Conservation (phyloP, 331 rosid genomes). For the Quercus phellos region DNA sequence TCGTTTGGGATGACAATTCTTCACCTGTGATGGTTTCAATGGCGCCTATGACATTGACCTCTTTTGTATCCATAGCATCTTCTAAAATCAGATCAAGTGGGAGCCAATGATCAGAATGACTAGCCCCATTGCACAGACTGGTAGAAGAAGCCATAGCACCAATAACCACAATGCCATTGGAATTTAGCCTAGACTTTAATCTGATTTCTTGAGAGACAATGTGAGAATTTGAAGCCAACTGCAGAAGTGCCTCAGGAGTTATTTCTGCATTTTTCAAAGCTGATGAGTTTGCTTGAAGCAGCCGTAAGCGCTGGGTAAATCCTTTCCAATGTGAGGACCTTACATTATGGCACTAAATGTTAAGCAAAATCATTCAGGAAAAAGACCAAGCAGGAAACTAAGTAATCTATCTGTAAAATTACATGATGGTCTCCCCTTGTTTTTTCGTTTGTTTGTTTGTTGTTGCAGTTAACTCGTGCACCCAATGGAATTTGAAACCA, state of each 20-base stretch:
- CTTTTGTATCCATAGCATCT: slow-evolving; percentile 96
- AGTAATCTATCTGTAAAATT: not conserved
- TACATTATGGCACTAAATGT: slow-evolving; percentile 27
- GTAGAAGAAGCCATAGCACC: slow-evolving; percentile 73
- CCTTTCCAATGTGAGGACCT: slow-evolving; percentile 76
- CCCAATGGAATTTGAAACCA: not conserved
- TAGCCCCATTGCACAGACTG: slow-evolving; percentile 59
- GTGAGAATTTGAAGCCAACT: slow-evolving; percentile 48
- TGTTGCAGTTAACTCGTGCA: not conserved
- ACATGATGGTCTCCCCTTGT: not conserved
- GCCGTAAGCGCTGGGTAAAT: slow-evolving; percentile 55
- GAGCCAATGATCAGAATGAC: slow-evolving; percentile 83
- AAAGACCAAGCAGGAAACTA: not conserved
- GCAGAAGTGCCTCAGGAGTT: slow-evolving; percentile 52
- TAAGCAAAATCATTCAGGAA: slow-evolving; percentile 14
- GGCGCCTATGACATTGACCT: slow-evolving; percentile 79
- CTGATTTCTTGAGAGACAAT: slow-evolving; percentile 48
- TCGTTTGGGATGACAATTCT: not conserved
- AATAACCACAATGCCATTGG: slow-evolving; percentile 56
- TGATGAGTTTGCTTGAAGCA: slow-evolving; percentile 64
- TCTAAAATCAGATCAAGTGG: slow-evolving; percentile 89
- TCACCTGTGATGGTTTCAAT: slow-evolving; percentile 75
- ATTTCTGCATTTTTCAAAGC: slow-evolving; percentile 61
- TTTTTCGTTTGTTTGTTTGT: not conserved
- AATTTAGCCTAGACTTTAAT: slow-evolving; percentile 62